These are phyloP conservation scores for Lolium multiflorum DNA, from an alignment of 176 grass and related monocot genomes.

Conservation along the genomic window DNA sequence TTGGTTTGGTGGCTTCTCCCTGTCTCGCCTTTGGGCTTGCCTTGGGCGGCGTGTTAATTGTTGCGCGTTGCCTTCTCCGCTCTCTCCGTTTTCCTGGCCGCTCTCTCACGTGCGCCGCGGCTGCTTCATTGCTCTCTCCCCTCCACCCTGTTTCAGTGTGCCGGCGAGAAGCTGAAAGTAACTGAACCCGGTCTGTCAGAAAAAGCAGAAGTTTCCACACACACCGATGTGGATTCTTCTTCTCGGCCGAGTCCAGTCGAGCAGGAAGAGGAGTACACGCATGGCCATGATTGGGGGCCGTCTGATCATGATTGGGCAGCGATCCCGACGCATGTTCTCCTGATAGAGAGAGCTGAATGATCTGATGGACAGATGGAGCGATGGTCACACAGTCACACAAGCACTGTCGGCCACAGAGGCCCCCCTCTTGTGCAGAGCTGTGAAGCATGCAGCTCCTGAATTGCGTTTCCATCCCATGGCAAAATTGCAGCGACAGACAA, in stretches of 20 bases:
- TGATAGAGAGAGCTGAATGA: background rate
- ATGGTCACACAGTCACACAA: background rate
- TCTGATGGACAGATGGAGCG: too few species aligned
- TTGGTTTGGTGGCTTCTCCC: slow-evolving; percentile 24
- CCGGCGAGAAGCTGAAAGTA: background rate
- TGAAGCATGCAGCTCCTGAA: background rate
- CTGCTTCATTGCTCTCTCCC: background rate
- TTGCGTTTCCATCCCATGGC: background rate
- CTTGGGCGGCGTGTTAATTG: slow-evolving; percentile 35
- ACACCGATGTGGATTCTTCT: slow-evolving; percentile 18
- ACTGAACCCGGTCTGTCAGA: background rate
- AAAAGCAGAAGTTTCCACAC: slow-evolving; percentile 2
- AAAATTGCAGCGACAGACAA: background rate
- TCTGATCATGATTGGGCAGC: slow-evolving; percentile 18
- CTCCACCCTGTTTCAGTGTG: background rate
- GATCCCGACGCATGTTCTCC: background rate
- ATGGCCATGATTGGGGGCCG: background rate
- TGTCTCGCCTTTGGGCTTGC: background rate
- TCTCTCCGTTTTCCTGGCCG: background rate
- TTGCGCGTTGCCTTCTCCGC: slow-evolving; percentile 17
- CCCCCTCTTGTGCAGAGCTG: background rate
- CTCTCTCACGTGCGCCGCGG: slow-evolving; percentile 21
- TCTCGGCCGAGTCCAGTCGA: background rate
- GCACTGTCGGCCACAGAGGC: background rate
- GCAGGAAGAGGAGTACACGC: background rate